phyloP scores from a whole-genome alignment of 2,329 filamentous ascomycete species.

The Cladosporium sp. region DNA sequence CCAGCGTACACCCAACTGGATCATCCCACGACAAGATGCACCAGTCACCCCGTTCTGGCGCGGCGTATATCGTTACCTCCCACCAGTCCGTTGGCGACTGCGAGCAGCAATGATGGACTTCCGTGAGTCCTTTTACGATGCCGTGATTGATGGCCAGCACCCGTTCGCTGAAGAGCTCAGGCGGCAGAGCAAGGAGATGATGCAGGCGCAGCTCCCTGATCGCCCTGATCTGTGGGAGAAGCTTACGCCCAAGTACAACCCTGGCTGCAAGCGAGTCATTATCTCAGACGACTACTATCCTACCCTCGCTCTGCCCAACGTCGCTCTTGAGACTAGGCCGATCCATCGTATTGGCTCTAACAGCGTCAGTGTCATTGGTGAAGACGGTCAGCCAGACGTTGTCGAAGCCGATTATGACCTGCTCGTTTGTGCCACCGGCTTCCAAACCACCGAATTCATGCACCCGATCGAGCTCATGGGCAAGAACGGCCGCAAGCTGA shows the following conservation, averaged over 20 bases:
- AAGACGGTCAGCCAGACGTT: slow-evolving; percentile 20
- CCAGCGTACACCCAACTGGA: slow-evolving; percentile 57
- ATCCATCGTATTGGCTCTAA: slow-evolving; percentile 46
- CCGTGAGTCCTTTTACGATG: slow-evolving; percentile 46
- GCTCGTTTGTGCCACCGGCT: slow-evolving; percentile 56
- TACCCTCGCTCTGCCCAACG: slow-evolving; percentile 44
- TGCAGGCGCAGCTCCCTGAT: slow-evolving; percentile 46
- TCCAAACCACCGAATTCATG: slow-evolving; percentile 57
- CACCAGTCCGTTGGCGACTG: slow-evolving; percentile 47
- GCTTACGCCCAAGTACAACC: slow-evolving; percentile 51
- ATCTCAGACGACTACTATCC: slow-evolving; percentile 55
- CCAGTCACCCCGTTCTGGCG: slow-evolving; percentile 42
- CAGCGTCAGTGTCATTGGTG: slow-evolving; percentile 45
- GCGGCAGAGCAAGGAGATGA: slow-evolving; percentile 32
- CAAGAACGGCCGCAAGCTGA: slow-evolving; percentile 38
- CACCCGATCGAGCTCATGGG: slow-evolving; percentile 53
- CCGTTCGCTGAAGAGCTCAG: slow-evolving; percentile 40
- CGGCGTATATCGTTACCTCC: slow-evolving; percentile 47
- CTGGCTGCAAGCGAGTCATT: slow-evolving; percentile 54
- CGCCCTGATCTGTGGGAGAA: slow-evolving; percentile 50
- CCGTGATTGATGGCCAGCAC: slow-evolving; percentile 41
- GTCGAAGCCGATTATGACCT: slow-evolving; percentile 44
- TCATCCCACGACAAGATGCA: slow-evolving; percentile 51
- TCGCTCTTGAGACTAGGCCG: slow-evolving; percentile 47
- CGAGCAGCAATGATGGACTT: slow-evolving; percentile 53